A percentile compares a stretch with the other conserved stretches of the same genome.
Evolutionary conservation across 768 basidiomycete species (phyloP).

Genomic region (Mycena pura): DNA sequence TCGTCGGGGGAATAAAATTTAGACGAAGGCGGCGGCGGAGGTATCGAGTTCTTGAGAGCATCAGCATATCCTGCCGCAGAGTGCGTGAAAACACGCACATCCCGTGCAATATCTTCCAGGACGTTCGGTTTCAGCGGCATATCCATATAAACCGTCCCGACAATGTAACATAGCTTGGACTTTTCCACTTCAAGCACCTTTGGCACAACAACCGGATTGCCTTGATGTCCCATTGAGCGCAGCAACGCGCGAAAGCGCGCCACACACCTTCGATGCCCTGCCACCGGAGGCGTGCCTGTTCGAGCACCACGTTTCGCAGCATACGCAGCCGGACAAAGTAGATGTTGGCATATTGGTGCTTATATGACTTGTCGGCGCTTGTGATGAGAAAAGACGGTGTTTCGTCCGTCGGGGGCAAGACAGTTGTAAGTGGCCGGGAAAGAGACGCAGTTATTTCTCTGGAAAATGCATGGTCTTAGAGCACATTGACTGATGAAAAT

Average conservation of each 20-base stretch:
- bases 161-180: conserved; percentile 84
- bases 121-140: conserved; percentile 99
- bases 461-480: not conserved
- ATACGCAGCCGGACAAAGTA: conserved; percentile 56
- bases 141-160: conserved; percentile 97
- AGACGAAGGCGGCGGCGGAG: conserved; percentile 74
- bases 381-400: conserved; percentile 56
- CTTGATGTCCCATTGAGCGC: conserved; percentile 42
- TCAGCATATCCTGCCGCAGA: conserved; percentile 7
- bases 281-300: conserved; percentile 50
- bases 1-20: conserved; percentile 85
- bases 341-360: conserved; percentile 63
- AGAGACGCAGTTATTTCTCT: conserved; percentile 35
- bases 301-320: conserved; percentile 49
- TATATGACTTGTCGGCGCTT: conserved; percentile 53
- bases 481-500: not conserved
- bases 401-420: conserved; percentile 42
- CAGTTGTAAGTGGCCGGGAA: conserved; percentile 44
- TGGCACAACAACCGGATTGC: conserved; percentile 71
- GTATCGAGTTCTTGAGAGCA: conserved; percentile 78
- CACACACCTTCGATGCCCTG: conserved; percentile 45
- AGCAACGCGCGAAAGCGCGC: not conserved
- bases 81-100: conserved; percentile 61
- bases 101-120: conserved; percentile 91
- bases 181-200: conserved; percentile 89